phyloP scores from a whole-genome alignment of 441 rosid species.

The Hypseocharis bilobata region DNA sequence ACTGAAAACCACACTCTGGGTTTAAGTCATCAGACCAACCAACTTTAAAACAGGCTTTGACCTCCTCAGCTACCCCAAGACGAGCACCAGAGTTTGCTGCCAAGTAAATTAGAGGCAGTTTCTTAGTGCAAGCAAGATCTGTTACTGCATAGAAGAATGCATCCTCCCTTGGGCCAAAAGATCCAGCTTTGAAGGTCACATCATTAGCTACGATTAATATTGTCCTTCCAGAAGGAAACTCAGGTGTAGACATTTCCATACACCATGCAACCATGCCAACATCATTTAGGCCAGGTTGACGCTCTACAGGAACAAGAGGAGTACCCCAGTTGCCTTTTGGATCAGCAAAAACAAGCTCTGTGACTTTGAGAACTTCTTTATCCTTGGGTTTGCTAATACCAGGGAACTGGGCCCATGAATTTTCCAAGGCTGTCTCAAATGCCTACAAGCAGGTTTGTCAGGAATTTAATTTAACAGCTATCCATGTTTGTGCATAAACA shows the following conservation, averaged over 20 bases:
- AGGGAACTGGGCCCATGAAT: constrained; percentile 61
- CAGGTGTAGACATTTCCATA: constrained; percentile 86
- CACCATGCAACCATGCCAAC: constrained; percentile 98
- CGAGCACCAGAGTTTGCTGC: constrained; percentile 99
- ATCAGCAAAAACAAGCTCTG: constrained; percentile 75
- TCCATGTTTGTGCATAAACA: neutral
- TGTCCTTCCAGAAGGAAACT: constrained; percentile 89
- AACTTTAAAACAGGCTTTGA: constrained; percentile 77
- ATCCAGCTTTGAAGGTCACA: constrained; percentile 94
- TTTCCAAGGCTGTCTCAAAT: constrained; percentile 75
- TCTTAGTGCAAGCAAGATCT: constrained; percentile 81
- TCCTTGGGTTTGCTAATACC: constrained; percentile 42
- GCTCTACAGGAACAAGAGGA: constrained; percentile 53
- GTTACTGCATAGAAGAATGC: constrained; percentile 92
- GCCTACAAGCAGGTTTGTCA: constrained; percentile 48
- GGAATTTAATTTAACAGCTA: neutral
- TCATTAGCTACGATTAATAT: constrained; percentile 76
- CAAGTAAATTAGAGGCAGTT: constrained; percentile 85
- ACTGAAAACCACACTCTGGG: constrained; percentile 93
- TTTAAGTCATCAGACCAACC: constrained; percentile 83
- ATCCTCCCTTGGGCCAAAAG: constrained; percentile 96
- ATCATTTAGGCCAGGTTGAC: constrained; percentile 70
- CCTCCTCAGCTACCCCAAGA: constrained; percentile 94
- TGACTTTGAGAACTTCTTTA: constrained; percentile 45
- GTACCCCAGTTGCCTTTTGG: constrained; percentile 61